Evolutionary conservation across 345 rosid species (phyloP).

Genomic region (Stellera chamaejasme): DNA sequence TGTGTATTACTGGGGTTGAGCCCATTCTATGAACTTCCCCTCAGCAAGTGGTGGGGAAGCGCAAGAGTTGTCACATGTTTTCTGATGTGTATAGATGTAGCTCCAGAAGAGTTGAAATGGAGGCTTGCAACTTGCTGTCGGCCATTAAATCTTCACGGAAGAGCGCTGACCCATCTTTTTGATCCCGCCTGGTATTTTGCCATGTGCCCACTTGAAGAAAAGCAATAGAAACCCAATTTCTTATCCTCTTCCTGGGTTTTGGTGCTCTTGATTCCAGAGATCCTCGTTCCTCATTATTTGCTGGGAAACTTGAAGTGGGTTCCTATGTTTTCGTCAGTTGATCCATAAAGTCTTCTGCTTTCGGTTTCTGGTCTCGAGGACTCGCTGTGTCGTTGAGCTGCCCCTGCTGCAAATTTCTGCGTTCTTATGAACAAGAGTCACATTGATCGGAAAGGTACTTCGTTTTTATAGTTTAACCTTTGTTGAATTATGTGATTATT

Average conservation of each 20-base stretch:
- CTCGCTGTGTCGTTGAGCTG: constrained; percentile 23
- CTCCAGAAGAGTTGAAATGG: constrained; percentile 10
- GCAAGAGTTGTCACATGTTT: no score
- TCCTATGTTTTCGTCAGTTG: not conserved
- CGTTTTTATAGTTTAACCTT: constrained; percentile 4
- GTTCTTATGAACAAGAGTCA: constrained; percentile 22
- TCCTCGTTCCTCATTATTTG: constrained; percentile 23
- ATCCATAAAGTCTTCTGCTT: no score
- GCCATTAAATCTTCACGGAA: constrained; percentile 33
- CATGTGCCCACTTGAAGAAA: not conserved
- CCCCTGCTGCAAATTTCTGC: constrained; percentile 19
- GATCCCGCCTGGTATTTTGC: not conserved
- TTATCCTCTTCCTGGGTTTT: not conserved
- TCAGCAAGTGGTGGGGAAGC: not conserved
- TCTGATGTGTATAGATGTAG: not conserved
- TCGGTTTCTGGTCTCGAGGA: constrained; percentile 14
- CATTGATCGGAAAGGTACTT: constrained; percentile 20
- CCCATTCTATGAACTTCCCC: not conserved
- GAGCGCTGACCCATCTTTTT: constrained; percentile 16
- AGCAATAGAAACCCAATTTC: not conserved
- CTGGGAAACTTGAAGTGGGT: constrained; percentile 22
- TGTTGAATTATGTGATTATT: not conserved
- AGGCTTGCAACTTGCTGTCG: constrained; percentile 28
- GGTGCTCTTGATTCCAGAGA: constrained; percentile 5
- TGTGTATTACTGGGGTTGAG: no score